These are phyloP conservation scores for Trichophyton benhamiae DNA, from an alignment of 2,329 filamentous ascomycete species.

Conservation along the genomic window DNA sequence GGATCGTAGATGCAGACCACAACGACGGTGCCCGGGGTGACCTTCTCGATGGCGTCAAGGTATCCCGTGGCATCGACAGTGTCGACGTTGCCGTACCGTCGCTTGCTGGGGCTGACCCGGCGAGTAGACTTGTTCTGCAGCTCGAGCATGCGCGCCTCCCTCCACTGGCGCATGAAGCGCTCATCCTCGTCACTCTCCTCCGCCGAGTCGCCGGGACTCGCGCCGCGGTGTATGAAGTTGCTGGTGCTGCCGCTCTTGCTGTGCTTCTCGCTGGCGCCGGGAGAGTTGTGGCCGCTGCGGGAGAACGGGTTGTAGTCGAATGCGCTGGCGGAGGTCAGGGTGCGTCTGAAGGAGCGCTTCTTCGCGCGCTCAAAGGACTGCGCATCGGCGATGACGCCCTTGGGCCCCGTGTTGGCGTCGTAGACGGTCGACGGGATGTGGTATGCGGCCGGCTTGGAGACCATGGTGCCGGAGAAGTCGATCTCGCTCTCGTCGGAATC, in stretches of 20 bases:
- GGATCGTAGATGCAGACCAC: slow-evolving; percentile 90
- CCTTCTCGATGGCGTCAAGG: slow-evolving; percentile 91
- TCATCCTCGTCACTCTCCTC: slow-evolving; percentile 49
- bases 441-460: slow-evolving; percentile 29
- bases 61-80: slow-evolving; percentile 83
- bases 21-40: slow-evolving; percentile 65
- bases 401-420: slow-evolving; percentile 40
- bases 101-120: slow-evolving; percentile 62
- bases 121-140: slow-evolving; percentile 55
- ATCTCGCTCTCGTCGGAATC: slow-evolving; percentile 18
- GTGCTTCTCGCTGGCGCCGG: background rate
- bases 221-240: background rate
- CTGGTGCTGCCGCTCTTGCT: background rate
- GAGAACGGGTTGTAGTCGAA: slow-evolving; percentile 21
- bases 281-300: slow-evolving; percentile 4
- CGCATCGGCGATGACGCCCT: slow-evolving; percentile 41
- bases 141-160: slow-evolving; percentile 65
- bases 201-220: slow-evolving; percentile 9
- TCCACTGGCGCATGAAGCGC: slow-evolving; percentile 71
- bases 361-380: slow-evolving; percentile 38
- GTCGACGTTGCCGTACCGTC: slow-evolving; percentile 67
- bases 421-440: slow-evolving; percentile 35
- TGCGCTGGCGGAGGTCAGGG: slow-evolving; percentile 27
- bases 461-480: slow-evolving; percentile 21
- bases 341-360: slow-evolving; percentile 36